Evolutionary conservation across 306 rosid species (phyloP).

Genomic region (Ceratonia siliqua): DNA sequence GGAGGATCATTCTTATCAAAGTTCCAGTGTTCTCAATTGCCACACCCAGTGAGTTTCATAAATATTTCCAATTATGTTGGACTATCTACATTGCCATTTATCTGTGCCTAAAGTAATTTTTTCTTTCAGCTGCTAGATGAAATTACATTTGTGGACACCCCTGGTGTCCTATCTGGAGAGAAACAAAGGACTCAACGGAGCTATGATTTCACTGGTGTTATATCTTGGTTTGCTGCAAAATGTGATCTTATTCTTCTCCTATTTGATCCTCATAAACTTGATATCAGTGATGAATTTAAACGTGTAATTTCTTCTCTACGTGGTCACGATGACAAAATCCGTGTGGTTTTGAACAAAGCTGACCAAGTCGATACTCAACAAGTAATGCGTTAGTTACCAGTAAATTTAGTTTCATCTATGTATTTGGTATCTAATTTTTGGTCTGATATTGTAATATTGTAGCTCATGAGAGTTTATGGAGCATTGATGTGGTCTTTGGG

Average conservation of each 20-base stretch:
- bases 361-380: slow-evolving; percentile 99
- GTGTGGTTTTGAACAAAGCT: slow-evolving; percentile 92
- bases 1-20: slow-evolving; percentile 91
- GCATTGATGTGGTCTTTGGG: slow-evolving; percentile 99
- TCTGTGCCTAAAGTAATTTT: slow-evolving; percentile 13
- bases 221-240: slow-evolving; percentile 97
- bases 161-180: slow-evolving; percentile 97
- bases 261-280: slow-evolving; percentile 94
- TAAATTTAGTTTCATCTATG: not conserved
- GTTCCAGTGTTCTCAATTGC: slow-evolving; percentile 94
- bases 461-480: slow-evolving; percentile 99
- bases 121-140: slow-evolving; percentile 69
- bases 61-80: slow-evolving; percentile 1
- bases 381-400: slow-evolving; percentile 45
- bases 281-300: slow-evolving; percentile 90
- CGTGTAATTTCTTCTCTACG: slow-evolving; percentile 80
- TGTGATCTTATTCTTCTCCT: slow-evolving; percentile 90
- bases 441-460: not conserved
- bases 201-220: slow-evolving; percentile 95
- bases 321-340: slow-evolving; percentile 94
- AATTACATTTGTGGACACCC: slow-evolving; percentile 88
- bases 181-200: slow-evolving; percentile 95
- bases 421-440: not conserved
- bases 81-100: not conserved
- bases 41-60: slow-evolving; percentile 79